Evolutionary conservation across 2,329 filamentous ascomycete species (phyloP).

Genomic region (Cordyceps tenuipes): DNA sequence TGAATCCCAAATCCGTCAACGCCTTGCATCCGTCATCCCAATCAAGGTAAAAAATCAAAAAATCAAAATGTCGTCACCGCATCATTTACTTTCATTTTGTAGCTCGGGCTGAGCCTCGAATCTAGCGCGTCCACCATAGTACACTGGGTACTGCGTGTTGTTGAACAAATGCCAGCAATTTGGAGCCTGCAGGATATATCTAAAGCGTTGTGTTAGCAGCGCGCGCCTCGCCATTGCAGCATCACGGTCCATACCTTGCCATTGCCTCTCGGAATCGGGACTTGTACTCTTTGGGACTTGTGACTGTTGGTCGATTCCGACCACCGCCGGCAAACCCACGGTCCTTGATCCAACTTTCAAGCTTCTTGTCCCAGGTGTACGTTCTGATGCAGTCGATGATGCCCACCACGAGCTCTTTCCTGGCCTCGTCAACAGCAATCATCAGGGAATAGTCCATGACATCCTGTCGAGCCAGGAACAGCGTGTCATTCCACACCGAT

Average conservation of each 20-base stretch:
- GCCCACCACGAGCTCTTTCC: slow-evolving; percentile 87
- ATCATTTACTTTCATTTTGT: slow-evolving; percentile 2
- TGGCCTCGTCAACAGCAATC: slow-evolving; percentile 89
- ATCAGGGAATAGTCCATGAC: slow-evolving; percentile 99
- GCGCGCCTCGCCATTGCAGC: neutral
- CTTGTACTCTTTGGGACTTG: slow-evolving; percentile 95
- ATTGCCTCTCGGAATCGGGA: slow-evolving; percentile 93
- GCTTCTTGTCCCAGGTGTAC: slow-evolving; percentile 98
- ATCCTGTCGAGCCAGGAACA: slow-evolving; percentile 89
- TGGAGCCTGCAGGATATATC: slow-evolving; percentile 65
- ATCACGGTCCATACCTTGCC: slow-evolving; percentile 61
- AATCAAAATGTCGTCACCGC: neutral
- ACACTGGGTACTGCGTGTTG: slow-evolving; percentile 30
- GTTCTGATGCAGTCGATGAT: slow-evolving; percentile 98
- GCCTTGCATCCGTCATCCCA: neutral
- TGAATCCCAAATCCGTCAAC: slow-evolving; percentile 2
- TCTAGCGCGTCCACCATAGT: slow-evolving; percentile 26
- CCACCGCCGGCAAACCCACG: slow-evolving; percentile 71
- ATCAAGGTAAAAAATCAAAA: neutral
- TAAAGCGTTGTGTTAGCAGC: slow-evolving; percentile 17
- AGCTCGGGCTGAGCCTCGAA: slow-evolving; percentile 30
- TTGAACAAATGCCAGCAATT: slow-evolving; percentile 69
- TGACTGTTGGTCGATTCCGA: slow-evolving; percentile 85
- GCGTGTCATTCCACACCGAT: slow-evolving; percentile 94
- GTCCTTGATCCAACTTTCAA: slow-evolving; percentile 99